These are phyloP conservation scores for Psilocybe azurescens DNA, from an alignment of 768 basidiomycete species.

Conservation along the genomic window DNA sequence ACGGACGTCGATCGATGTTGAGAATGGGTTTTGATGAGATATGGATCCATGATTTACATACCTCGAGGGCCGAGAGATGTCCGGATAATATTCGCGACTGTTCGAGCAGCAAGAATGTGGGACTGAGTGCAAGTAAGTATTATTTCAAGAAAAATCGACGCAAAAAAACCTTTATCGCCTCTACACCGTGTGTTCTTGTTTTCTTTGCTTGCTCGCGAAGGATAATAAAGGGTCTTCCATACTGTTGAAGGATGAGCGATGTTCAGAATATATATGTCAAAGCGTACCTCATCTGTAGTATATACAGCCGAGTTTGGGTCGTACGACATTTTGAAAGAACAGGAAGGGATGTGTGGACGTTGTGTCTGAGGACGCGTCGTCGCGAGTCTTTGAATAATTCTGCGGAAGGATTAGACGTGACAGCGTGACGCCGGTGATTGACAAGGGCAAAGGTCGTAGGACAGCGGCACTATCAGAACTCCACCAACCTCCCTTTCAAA, in stretches of 20 bases:
- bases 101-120: slow-evolving; percentile 94
- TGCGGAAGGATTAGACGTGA: slow-evolving; percentile 30
- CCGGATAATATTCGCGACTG: slow-evolving; percentile 93
- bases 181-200: slow-evolving; percentile 89
- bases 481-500: slow-evolving; percentile 40
- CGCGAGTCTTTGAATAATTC: slow-evolving; percentile 27
- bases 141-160: slow-evolving; percentile 7
- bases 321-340: slow-evolving; percentile 29
- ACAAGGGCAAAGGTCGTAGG: slow-evolving; percentile 23
- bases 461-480: slow-evolving; percentile 34
- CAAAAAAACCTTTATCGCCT: slow-evolving; percentile 86
- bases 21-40: neutral
- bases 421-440: slow-evolving; percentile 36
- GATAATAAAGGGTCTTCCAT: slow-evolving; percentile 97
- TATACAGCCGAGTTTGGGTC: slow-evolving; percentile 74
- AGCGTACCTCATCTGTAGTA: slow-evolving; percentile 79
- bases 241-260: slow-evolving; percentile 49
- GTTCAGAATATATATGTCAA: neutral
- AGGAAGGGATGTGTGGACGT: slow-evolving; percentile 19
- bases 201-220: slow-evolving; percentile 92
- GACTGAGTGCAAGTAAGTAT: slow-evolving; percentile 50
- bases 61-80: slow-evolving; percentile 96
- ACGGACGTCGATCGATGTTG: slow-evolving; percentile 8
- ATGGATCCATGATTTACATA: slow-evolving; percentile 31
- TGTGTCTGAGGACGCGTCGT: slow-evolving; percentile 31